phyloP scores from a whole-genome alignment of 2,329 filamentous ascomycete genomes.

The Clarireedia paspali region DNA sequence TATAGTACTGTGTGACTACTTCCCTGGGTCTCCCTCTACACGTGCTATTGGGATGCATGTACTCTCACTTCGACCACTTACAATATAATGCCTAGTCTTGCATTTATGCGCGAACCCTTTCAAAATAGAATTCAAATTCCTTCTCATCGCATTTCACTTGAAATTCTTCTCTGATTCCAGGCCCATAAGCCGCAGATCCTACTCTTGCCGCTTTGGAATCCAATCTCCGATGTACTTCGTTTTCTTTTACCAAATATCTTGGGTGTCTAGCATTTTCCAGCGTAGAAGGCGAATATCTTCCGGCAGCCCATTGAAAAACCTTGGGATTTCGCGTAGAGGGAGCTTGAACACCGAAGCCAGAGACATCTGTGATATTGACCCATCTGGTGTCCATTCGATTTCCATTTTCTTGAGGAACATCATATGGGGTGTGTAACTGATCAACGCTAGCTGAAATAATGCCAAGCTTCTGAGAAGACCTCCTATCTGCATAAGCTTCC shows the following conservation, averaged over 20 bases:
- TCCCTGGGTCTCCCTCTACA: no score
- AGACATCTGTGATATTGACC: conserved; percentile 2
- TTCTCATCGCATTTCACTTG: conserved; percentile 7
- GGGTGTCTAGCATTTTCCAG: conserved; percentile 55
- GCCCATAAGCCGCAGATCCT: conserved; percentile 40
- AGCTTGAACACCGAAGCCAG: neutral
- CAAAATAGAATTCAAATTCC: conserved; percentile 7
- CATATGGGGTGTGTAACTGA: conserved; percentile 51
- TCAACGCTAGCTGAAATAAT: conserved; percentile 41
- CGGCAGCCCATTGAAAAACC: conserved; percentile 33
- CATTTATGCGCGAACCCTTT: conserved; percentile 5
- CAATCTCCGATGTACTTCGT: conserved; percentile 34
- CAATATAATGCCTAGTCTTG: neutral
- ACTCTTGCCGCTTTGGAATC: conserved; percentile 39
- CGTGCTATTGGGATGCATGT: neutral
- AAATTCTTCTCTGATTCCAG: conserved; percentile 8
- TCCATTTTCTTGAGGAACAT: conserved; percentile 49
- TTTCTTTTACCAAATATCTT: conserved; percentile 47
- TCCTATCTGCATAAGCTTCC: conserved; percentile 61
- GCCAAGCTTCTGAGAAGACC: conserved; percentile 50
- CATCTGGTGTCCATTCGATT: conserved; percentile 9
- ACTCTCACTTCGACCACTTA: neutral
- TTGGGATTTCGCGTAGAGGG: conserved; percentile 22
- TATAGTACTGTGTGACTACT: no score
- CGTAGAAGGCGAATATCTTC: conserved; percentile 42